Conservation (phyloP, 352 stramenopile species). For the Pythium graminicola region DNA sequence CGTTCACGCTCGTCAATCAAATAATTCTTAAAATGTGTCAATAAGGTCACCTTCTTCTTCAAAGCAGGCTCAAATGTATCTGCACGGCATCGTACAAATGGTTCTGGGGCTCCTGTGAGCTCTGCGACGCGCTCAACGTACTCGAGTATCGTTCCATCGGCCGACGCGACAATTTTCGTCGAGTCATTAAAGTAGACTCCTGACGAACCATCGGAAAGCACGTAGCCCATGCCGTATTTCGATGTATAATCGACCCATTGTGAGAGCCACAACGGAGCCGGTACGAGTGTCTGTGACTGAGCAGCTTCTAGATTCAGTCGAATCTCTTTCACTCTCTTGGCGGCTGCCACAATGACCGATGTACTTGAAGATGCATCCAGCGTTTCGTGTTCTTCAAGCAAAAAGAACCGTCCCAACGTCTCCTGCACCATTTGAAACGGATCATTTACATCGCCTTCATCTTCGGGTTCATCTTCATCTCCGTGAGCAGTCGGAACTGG, state of each 20-base stretch:
- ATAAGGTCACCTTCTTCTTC: conserved; percentile 97
- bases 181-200: conserved; percentile 99
- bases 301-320: conserved; percentile 41
- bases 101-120: conserved; percentile 27
- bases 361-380: conserved; percentile 57
- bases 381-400: conserved; percentile 50
- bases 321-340: conserved; percentile 61
- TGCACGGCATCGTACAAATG: conserved; percentile 36
- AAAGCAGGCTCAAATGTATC: conserved; percentile 81
- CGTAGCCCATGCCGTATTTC: conserved; percentile 99
- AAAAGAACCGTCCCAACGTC: conserved; percentile 59
- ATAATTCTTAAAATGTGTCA: conserved; percentile 97
- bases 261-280: conserved; percentile 89
- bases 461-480: conserved; percentile 1
- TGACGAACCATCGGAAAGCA: conserved; percentile 92
- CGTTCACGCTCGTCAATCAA: conserved; percentile 79
- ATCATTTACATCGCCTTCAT: conserved; percentile 14
- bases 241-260: conserved; percentile 98
- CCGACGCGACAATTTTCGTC: conserved; percentile 95
- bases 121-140: conserved; percentile 91
- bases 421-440: conserved; percentile 49
- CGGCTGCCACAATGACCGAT: conserved; percentile 47
- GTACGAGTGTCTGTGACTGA: conserved; percentile 14
- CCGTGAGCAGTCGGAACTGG: background rate
- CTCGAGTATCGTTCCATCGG: conserved; percentile 85